Percentiles rank a stretch among this genome's conserved stretches.
These are phyloP conservation scores for Groenewaldozyma tartarivorans DNA, from an alignment of 805 yeast genomes.

Conservation along the genomic window DNA sequence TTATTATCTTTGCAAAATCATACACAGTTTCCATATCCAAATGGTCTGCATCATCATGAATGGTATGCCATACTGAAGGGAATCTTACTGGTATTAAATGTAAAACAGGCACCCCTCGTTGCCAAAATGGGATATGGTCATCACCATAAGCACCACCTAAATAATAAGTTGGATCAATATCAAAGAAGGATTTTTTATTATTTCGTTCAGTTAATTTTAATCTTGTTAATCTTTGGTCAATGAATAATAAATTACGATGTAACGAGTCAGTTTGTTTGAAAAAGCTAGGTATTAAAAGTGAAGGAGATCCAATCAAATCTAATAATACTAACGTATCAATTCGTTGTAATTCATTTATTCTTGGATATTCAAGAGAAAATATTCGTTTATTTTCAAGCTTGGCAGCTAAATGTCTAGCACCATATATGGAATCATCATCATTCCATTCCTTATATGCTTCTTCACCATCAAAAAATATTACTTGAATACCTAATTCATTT, in stretches of 20 bases:
- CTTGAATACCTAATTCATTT: constrained; percentile 30
- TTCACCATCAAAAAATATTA: constrained; percentile 53
- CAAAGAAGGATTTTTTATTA: constrained; percentile 10
- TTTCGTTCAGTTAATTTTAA: constrained; percentile 10
- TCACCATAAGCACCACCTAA: constrained; percentile 30
- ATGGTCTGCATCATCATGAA: constrained; percentile 36
- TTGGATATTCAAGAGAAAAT: constrained; percentile 7
- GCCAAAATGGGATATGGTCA: constrained; percentile 46
- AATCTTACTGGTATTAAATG: constrained; percentile 46
- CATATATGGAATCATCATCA: constrained; percentile 44
- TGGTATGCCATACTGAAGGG: constrained; percentile 46
- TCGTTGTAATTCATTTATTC: constrained; percentile 16
- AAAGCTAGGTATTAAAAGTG: constrained; percentile 34
- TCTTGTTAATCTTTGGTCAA: constrained; percentile 26
- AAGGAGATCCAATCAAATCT: constrained; percentile 40
- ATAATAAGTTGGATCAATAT: constrained; percentile 10
- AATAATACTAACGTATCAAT: constrained; percentile 41
- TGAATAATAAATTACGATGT: constrained; percentile 29
- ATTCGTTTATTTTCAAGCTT: constrained; percentile 24
- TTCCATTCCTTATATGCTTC: constrained; percentile 51
- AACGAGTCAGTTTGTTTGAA: constrained; percentile 32
- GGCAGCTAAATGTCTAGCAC: constrained; percentile 41
- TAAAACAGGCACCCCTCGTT: constrained; percentile 37
- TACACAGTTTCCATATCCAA: constrained; percentile 32
- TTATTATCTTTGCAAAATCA: constrained; percentile 38